Evolutionary conservation across 2,329 filamentous ascomycete genomes (phyloP).

Genomic region (Drechslera avenae): DNA sequence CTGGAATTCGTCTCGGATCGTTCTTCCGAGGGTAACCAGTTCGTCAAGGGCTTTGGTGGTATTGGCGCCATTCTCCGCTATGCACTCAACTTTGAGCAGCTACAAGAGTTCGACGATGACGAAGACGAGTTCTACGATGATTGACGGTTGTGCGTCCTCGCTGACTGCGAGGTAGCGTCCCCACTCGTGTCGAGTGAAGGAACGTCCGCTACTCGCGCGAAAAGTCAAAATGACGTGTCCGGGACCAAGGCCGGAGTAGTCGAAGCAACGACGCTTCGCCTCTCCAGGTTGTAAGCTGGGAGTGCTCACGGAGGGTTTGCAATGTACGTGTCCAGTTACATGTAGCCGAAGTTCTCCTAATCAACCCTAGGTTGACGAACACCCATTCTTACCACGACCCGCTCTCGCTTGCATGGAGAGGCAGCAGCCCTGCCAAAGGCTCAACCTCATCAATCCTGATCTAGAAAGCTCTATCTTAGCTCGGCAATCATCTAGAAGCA

Average conservation of each 20-base stretch:
- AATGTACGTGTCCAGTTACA: slow-evolving; percentile 30
- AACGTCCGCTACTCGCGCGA: slow-evolving; percentile 56
- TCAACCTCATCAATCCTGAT: slow-evolving; percentile 19
- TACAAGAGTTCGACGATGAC: slow-evolving; percentile 79
- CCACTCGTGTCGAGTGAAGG: slow-evolving; percentile 61
- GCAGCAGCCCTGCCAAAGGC: slow-evolving; percentile 29
- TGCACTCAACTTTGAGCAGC: slow-evolving; percentile 99
- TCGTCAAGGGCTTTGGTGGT: slow-evolving; percentile 99
- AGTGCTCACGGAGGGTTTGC: slow-evolving; percentile 45
- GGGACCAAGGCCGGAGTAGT: slow-evolving; percentile 36
- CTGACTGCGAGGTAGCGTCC: slow-evolving; percentile 81
- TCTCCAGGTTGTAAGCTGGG: slow-evolving; percentile 50
- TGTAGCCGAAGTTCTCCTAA: slow-evolving; percentile 9
- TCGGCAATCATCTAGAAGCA: slow-evolving; percentile 17
- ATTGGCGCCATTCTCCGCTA: slow-evolving; percentile 97
- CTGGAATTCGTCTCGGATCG: slow-evolving; percentile 98
- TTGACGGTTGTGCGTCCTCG: slow-evolving; percentile 92
- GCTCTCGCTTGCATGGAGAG: slow-evolving; percentile 45
- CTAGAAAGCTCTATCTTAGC: slow-evolving; percentile 25
- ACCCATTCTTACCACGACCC: slow-evolving; percentile 47
- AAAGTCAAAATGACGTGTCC: slow-evolving; percentile 42
- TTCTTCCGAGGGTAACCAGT: slow-evolving; percentile 98
- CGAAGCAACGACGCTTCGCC: slow-evolving; percentile 43
- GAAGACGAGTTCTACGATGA: slow-evolving; percentile 91
- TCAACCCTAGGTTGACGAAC: slow-evolving; percentile 35